Evolutionary conservation across 1,139 yeast species (phyloP), one percentile per base, ranked within the genome.

Genomic region (Geotrichum australiense): DNA sequence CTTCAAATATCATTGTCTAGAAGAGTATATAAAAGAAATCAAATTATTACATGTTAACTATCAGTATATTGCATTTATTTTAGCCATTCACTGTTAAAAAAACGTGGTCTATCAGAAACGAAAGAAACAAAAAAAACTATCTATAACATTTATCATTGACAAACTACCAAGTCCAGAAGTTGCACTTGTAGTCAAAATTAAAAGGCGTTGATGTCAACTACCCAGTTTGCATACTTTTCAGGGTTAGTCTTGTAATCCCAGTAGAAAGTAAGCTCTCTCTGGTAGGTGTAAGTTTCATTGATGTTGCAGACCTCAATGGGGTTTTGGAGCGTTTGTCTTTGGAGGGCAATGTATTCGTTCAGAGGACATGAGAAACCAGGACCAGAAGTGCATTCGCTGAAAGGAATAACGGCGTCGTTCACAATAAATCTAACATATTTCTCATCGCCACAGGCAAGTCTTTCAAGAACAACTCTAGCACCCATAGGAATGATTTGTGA

Each of bases 331-430:
- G 21, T 29, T 7, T 11, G 8, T 18, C 18, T 8, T 8, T 19
- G 14, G 21, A 29, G 14, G 6, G 14, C 21, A 18, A 29, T n/a
- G 11, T 11, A 29, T 14, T 29, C 8, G 7, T 29, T 21, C 19
- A 29, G 5, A 29, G 32, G 32, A 29, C 32, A 29, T 15, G 32
- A 29, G 32, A 29, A 29, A 10, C 82, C 83, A 6, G 84, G 84
- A 1, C 84, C 85, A 34, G 56, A 50, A 39, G 63, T 61, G 58
- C 83, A 78, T 20, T 56, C 57, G 8, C 69, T 68, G 31, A 75
- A 56, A 1, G 83, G 82, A 35, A 73, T 63, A 5, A 78, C 81
- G 1, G 80, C 79, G 52, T 75, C 82, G 54, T 78, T 78, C 35
- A 76, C 61, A 29, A 76, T 63, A 43, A 68, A 66, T 52, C 85